Base-by-base conservation (phyloP, 2,329 filamentous ascomycete species). In the Alternaria sp. region DNA sequence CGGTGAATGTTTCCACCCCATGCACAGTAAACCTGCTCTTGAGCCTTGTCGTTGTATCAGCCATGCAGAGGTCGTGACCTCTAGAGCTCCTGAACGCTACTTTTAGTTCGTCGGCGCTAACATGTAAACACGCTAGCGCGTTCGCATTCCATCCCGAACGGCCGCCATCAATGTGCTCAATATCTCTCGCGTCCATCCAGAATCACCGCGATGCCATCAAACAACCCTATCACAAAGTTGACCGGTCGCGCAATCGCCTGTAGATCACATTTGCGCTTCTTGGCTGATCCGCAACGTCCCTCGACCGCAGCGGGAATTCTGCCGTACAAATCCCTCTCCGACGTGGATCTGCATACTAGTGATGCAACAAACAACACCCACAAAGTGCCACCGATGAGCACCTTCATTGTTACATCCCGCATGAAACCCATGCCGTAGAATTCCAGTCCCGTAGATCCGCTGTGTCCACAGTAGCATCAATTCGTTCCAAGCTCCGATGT, bases 151-250 rank as follows among this genome's bases (percentile, higher is more conserved):
- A 36, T 12, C 30, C 8, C 5, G 32, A 36, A 16, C 34, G 14
- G 14, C 28, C 42, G 54, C 57, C 61, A 65, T 57, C 60, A 68
- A 67, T 63, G 63, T 69, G 64, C 66, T 69, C 66, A 69, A 62
- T 62, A 51, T 49, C 28, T 51, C 61, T 57, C 49, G 38, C 32
- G 52, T 9, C 24, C 41, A 52, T 36, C 16, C n/a, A 39, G 12
- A 14, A 56, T 38, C 46, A 28, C 54, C 57, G 61, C 43, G 14
- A 30, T 53, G 1, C 22, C 48, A 46, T 39, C 30, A 34, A 36
- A 63, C 36, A 26, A 46, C 49, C 41, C 46, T n/a, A 7, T 30
- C 24, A 18, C 36, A n/a, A 7, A 9, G 1, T 14, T 34, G 6
- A 5, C 14, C 12, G 26, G 26, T 49, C n/a, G 4, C 46, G 11